Evolutionary conservation across 108 stramenopile genomes (phyloP).

Genomic region (Chaetoceros muelleri): DNA sequence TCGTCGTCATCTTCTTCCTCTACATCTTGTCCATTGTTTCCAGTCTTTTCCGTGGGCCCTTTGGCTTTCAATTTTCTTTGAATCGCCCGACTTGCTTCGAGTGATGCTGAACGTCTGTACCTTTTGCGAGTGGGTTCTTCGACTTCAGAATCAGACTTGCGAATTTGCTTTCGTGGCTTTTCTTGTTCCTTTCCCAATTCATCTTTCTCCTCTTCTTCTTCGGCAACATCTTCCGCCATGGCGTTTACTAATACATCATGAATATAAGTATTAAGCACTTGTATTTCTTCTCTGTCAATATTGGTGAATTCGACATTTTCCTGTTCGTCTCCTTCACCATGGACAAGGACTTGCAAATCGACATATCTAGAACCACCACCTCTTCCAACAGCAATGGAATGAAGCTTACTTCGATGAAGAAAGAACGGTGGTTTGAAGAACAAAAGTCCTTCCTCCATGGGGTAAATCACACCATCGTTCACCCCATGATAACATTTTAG

Average conservation of each 20-base stretch:
- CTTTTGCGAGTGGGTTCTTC: constrained; percentile 9
- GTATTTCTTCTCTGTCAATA: constrained; percentile 58
- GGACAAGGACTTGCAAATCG: constrained; percentile 32
- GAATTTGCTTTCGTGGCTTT: no score
- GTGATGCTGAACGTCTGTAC: constrained; percentile 6
- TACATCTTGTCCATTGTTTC: constrained; percentile 2
- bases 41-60: not conserved
- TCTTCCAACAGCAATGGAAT: constrained; percentile 62
- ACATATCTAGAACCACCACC: constrained; percentile 59
- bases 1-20: constrained; percentile 21
- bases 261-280: constrained; percentile 54
- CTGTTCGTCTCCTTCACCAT: constrained; percentile 10
- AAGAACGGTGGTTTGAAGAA: constrained; percentile 75
- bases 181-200: constrained; percentile 6
- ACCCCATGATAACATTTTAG: constrained; percentile 65
- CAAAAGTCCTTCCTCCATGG: constrained; percentile 59
- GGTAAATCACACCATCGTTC: constrained; percentile 67
- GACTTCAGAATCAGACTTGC: constrained; percentile 6
- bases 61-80: constrained; percentile 8
- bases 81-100: constrained; percentile 21
- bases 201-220: constrained; percentile 8
- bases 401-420: constrained; percentile 36
- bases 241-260: constrained; percentile 59
- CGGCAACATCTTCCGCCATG: constrained; percentile 42
- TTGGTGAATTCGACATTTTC: constrained; percentile 61